Conservation (phyloP, 1,139 yeast species). For the Debaryomycetaceae sp. region DNA sequence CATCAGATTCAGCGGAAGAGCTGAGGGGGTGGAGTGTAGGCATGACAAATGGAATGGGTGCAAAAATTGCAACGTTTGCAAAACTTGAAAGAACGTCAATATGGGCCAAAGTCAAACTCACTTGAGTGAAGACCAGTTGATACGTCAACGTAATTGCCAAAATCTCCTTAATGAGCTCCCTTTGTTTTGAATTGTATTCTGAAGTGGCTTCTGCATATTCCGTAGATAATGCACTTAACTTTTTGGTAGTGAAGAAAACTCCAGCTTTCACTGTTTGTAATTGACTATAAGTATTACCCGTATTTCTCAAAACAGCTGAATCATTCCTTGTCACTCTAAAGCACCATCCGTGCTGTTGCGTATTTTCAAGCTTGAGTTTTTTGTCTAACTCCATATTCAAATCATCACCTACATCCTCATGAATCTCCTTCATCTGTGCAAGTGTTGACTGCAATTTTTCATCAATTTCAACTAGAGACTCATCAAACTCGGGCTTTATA, state of each 20-base stretch:
- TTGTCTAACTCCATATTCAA: conserved; percentile 79
- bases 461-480: conserved; percentile 60
- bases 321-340: conserved; percentile 88
- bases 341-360: conserved; percentile 89
- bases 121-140: conserved; percentile 66
- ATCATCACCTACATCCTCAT: conserved; percentile 66
- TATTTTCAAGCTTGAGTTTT: conserved; percentile 84
- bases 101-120: conserved; percentile 64
- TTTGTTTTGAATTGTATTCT: conserved; percentile 72
- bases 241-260: conserved; percentile 76
- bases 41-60: conserved; percentile 76
- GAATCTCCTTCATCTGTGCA: conserved; percentile 55
- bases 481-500: conserved; percentile 88
- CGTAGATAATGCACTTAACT: conserved; percentile 56
- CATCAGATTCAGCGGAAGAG: conserved; percentile 16
- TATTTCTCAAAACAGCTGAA: conserved; percentile 70
- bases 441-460: conserved; percentile 53
- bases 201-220: conserved; percentile 57
- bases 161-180: conserved; percentile 76
- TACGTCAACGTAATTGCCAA: conserved; percentile 78
- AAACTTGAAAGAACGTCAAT: conserved; percentile 82
- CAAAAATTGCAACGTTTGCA: conserved; percentile 81
- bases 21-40: conserved; percentile 59
- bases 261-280: conserved; percentile 93
- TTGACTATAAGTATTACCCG: conserved; percentile 61